These are phyloP conservation scores for Papiliotrema terrestris DNA, from an alignment of 1,284 basidiomycete genomes.

Conservation along the genomic window DNA sequence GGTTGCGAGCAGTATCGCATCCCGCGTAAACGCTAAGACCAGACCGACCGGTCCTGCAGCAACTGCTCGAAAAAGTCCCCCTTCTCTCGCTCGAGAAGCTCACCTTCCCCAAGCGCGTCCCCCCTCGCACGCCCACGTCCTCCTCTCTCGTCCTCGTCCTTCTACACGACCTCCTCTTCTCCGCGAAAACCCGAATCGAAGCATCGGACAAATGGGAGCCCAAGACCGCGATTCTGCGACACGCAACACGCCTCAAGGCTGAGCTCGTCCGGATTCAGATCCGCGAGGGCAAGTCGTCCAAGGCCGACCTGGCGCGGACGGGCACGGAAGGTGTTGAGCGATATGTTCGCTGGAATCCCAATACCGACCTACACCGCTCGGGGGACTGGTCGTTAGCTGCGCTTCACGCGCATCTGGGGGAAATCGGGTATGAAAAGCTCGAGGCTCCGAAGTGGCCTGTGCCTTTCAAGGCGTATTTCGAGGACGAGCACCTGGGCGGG, in stretches of 20 bases:
- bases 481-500: slow-evolving; percentile 74
- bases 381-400: slow-evolving; percentile 27
- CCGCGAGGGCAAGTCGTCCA: slow-evolving; percentile 63
- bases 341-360: slow-evolving; percentile 79
- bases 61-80: slow-evolving; percentile 63
- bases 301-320: slow-evolving; percentile 59
- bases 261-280: slow-evolving; percentile 83
- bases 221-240: slow-evolving; percentile 74
- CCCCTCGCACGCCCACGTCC: slow-evolving; percentile 50
- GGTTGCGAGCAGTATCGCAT: slow-evolving; percentile 13
- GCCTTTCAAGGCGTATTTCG: slow-evolving; percentile 54
- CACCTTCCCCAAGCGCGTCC: slow-evolving; percentile 56
- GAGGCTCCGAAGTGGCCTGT: slow-evolving; percentile 32
- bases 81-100: slow-evolving; percentile 71
- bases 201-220: slow-evolving; percentile 76
- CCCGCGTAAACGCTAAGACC: not conserved
- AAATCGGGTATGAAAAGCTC: slow-evolving; percentile 25
- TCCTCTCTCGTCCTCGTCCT: slow-evolving; percentile 71
- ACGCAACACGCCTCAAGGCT: slow-evolving; percentile 80
- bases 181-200: slow-evolving; percentile 66
- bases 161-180: slow-evolving; percentile 79
- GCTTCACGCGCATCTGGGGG: slow-evolving; percentile 26
- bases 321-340: slow-evolving; percentile 60
- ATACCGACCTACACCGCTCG: slow-evolving; percentile 44
- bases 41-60: slow-evolving; percentile 51